Conservation (phyloP, 2,329 filamentous ascomycete species). For the Ceratocystis colombiana region DNA sequence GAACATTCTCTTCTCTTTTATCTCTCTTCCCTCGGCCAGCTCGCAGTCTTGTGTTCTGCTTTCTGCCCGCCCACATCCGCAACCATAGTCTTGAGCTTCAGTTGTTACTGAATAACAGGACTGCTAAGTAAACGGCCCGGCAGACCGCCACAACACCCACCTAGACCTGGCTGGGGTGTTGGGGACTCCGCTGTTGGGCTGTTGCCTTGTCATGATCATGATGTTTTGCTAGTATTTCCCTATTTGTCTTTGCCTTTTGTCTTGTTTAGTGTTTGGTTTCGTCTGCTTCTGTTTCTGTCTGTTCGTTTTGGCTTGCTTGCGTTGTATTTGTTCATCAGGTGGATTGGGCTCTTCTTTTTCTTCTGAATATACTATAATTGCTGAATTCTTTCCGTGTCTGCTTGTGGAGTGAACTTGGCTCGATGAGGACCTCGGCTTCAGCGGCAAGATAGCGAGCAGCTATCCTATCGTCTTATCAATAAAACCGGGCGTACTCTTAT, state of each 20-base stretch:
- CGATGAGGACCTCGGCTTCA: not conserved
- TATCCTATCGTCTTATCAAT: not conserved
- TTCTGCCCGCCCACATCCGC: not conserved
- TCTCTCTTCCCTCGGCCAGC: too few species aligned
- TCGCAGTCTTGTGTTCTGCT: not conserved
- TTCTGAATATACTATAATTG: conserved; percentile 1
- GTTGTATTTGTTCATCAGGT: not conserved
- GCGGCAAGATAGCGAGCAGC: not conserved
- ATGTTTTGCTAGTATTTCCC: not conserved
- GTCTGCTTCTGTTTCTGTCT: not conserved
- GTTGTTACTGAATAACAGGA: not conserved
- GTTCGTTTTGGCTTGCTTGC: not conserved
- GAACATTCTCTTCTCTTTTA: too few species aligned
- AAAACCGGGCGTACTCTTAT: not conserved
- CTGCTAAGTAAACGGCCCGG: too few species aligned
- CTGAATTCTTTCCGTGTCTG: not conserved
- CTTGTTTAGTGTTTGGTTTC: not conserved
- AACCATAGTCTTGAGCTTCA: not conserved
- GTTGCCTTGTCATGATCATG: not conserved
- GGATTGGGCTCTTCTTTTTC: not conserved
- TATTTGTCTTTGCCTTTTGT: not conserved
- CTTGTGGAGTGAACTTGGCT: not conserved
- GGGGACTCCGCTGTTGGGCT: not conserved
- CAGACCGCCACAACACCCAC: not conserved
- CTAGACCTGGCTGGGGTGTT: not conserved